Conservation (phyloP, 2,329 filamentous ascomycete species). For the Sporothrix phasma region DNA sequence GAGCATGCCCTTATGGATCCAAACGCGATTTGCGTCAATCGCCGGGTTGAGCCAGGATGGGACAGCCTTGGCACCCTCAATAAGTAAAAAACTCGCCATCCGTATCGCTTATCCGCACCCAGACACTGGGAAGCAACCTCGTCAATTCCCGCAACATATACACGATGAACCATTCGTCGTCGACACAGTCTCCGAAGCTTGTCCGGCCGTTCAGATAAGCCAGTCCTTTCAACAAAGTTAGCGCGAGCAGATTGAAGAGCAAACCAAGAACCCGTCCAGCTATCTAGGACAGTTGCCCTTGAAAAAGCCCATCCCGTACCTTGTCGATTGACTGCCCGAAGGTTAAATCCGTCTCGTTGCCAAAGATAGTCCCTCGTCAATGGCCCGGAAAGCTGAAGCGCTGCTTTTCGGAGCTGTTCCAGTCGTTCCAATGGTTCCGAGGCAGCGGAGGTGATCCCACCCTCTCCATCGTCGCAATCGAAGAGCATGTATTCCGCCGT, state of each 20-base stretch:
- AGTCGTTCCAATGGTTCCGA: conserved; percentile 52
- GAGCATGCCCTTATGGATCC: conserved; percentile 61
- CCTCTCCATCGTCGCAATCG: conserved; percentile 46
- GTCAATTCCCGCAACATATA: conserved; percentile 78
- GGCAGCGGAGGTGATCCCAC: conserved; percentile 32
- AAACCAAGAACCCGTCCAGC: neutral
- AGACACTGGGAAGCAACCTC: conserved; percentile 59
- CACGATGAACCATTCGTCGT: conserved; percentile 96
- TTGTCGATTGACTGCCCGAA: conserved; percentile 51
- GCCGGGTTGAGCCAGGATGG: conserved; percentile 90
- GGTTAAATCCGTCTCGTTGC: conserved; percentile 75
- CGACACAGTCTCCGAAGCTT: conserved; percentile 86
- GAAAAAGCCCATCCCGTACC: conserved; percentile 33
- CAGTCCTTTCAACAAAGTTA: conserved; percentile 30
- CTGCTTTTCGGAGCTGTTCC: conserved; percentile 61
- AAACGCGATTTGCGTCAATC: conserved; percentile 76
- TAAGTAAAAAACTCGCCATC: conserved; percentile 93
- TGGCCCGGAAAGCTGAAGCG: conserved; percentile 49
- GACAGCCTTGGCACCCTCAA: conserved; percentile 81
- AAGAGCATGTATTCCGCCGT: conserved; percentile 78
- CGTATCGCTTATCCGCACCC: conserved; percentile 74
- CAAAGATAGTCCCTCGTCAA: conserved; percentile 84
- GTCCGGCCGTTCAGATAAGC: conserved; percentile 65
- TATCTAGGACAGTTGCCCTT: neutral
- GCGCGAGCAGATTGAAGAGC: neutral